Evolutionary conservation across 805 yeast genomes (phyloP), one percentile per base, ranked within the genome.

Genomic region (Jamesozyma jinghongensis): DNA sequence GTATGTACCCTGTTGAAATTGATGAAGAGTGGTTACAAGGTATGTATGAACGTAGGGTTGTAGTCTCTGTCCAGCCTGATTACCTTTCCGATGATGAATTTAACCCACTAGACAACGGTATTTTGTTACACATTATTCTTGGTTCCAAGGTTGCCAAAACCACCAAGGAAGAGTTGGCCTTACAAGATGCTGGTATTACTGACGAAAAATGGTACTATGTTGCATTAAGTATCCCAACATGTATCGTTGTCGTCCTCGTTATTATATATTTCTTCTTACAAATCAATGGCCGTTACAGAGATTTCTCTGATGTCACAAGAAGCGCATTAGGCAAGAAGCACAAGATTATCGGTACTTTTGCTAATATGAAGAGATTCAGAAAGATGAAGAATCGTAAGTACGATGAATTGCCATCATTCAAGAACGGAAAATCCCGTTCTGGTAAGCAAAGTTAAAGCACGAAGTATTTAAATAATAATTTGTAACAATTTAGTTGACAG

Each of bases 61-160:
- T 79, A 37, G 62, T 86, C 32, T 69, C 88, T 3, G 70, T 86
- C 36, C 95, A 87, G 61, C 90, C 94, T 1, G 81, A 77, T 40
- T 67, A 66, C 34, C 68, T 79, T 16, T 53, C 67, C 3, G 86
- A 80, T 57, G 85, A 79, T 3, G 88, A 80, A 2, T 81, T 81
- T 54, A 69, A 75, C 45, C 65, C 75, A 12, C 46, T 75, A 47
- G 57, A 66, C 34, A 67, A 74, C 48, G 77, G 79, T 18, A 73
- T 82, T 3, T 55, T 69, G 33, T 75, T 83, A 36, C 56, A 50
- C 30, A 52, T 42, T 51, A 64, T 51, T 47, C 69, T 48, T 48
- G 69, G 71, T 27, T 49, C 68, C 11, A 56, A 71, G 57, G 70
- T 69, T n/a, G 54, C 45, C 30, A 69, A 66, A 42, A 58, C 56